These are phyloP conservation scores for Helenozyma rhizophorensis DNA, from an alignment of 805 yeast genomes.

Conservation along the genomic window DNA sequence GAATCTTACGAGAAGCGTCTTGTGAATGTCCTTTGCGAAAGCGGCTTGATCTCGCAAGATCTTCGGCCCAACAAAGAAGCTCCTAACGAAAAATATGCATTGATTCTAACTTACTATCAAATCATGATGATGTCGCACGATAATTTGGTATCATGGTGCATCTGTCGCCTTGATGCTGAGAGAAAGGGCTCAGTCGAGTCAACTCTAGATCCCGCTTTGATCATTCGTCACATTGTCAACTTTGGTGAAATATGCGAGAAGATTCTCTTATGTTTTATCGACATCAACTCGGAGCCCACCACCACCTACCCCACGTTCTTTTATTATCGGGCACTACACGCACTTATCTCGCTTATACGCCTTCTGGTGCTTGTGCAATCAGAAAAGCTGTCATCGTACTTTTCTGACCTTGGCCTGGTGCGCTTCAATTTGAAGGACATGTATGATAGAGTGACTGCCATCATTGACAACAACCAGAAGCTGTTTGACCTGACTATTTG, in stretches of 20 bases:
- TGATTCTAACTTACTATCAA: conserved; percentile 42
- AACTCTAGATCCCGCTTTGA: conserved; percentile 3
- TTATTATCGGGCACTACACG: conserved; percentile 51
- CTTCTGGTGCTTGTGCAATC: conserved; percentile 44
- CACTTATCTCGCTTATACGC: conserved; percentile 44
- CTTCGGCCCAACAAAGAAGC: too few relatives aligned
- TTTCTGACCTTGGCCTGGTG: conserved; percentile 1
- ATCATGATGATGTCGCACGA: conserved; percentile 49
- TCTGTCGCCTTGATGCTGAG: conserved; percentile 9
- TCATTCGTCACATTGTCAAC: conserved; percentile 35
- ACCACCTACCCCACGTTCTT: conserved; percentile 46
- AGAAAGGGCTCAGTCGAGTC: neutral
- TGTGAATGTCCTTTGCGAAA: too few relatives aligned
- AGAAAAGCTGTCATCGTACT: conserved; percentile 3
- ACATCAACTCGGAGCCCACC: conserved; percentile 33
- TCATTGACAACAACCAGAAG: conserved; percentile 1
- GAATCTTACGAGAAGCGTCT: too few relatives aligned
- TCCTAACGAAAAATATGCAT: too few relatives aligned
- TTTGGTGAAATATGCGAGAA: conserved; percentile 44
- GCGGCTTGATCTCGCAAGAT: neutral
- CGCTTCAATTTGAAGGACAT: conserved; percentile 5
- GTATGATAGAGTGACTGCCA: conserved; percentile 2
- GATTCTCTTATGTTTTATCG: conserved; percentile 42
- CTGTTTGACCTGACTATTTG: conserved; percentile 5
- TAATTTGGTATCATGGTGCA: conserved; percentile 41